phyloP scores from a whole-genome alignment of 129 eudicot species.

The Rutidosis leptorrhynchoides region DNA sequence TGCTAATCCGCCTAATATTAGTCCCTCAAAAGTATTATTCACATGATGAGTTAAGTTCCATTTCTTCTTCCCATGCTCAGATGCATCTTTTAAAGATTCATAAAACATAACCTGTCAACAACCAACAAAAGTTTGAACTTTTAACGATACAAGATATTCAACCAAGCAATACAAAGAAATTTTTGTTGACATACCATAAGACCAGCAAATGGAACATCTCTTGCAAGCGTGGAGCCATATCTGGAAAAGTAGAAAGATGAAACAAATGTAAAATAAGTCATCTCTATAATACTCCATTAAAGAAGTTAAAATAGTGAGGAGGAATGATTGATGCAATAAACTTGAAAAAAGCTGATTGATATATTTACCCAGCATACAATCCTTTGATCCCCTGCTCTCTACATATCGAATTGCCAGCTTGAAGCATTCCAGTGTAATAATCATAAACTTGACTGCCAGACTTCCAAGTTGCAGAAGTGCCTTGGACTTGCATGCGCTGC shows the following conservation, averaged over 20 bases:
- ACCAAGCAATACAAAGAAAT: too few relatives aligned
- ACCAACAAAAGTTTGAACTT: too few relatives aligned
- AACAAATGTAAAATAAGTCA: too few relatives aligned
- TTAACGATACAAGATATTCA: too few relatives aligned
- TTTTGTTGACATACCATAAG: slow-evolving; percentile 81
- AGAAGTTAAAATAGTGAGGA: too few relatives aligned
- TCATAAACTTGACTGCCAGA: slow-evolving; percentile 49
- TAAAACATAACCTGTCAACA: slow-evolving; percentile 92
- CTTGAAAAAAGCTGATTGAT: neutral
- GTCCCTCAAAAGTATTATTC: slow-evolving; percentile 78
- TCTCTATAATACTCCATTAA: too few relatives aligned
- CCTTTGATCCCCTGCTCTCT: slow-evolving; percentile 87
- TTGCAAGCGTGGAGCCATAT: slow-evolving; percentile 90
- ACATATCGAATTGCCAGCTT: slow-evolving; percentile 90
- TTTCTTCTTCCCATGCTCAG: slow-evolving; percentile 59
- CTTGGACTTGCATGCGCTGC: slow-evolving; percentile 98
- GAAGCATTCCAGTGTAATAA: slow-evolving; percentile 86
- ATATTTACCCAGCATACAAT: slow-evolving; percentile 82
- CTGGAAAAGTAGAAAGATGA: too few relatives aligned
- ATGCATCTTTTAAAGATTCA: slow-evolving; percentile 66
- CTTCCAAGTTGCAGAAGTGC: slow-evolving; percentile 46
- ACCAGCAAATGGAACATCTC: slow-evolving; percentile 98
- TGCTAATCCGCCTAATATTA: slow-evolving; percentile 88
- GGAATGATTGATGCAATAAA: too few relatives aligned
- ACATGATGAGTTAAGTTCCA: slow-evolving; percentile 50